Evolutionary conservation across 208 protist species (phyloP).

Genomic region (Jaenimonas drosophilae): DNA sequence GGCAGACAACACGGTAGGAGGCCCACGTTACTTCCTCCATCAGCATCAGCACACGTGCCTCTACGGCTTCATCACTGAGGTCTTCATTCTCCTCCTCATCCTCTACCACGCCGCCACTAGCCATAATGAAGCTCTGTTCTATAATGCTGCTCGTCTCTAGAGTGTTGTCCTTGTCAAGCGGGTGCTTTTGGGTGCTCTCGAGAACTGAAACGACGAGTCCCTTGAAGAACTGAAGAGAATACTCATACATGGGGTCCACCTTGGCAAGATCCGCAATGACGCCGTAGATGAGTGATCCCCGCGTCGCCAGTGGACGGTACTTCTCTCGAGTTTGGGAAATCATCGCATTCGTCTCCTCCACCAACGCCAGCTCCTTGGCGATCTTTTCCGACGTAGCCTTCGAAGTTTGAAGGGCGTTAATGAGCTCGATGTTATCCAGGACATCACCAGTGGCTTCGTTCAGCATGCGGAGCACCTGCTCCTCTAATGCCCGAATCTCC

Average conservation of each 20-base stretch:
- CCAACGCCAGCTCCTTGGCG: slow-evolving; percentile 73
- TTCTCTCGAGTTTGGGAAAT: slow-evolving; percentile 87
- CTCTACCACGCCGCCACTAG: too few species aligned
- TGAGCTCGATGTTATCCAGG: slow-evolving; percentile 92
- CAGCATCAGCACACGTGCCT: slow-evolving; percentile 57
- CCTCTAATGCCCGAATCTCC: slow-evolving; percentile 89
- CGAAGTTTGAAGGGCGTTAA: slow-evolving; percentile 87
- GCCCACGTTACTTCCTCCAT: slow-evolving; percentile 70
- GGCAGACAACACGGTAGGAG: slow-evolving; percentile 89
- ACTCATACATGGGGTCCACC: slow-evolving; percentile 92
- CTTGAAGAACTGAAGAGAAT: slow-evolving; percentile 89
- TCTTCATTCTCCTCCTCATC: slow-evolving; percentile 7
- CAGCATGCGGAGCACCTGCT: slow-evolving; percentile 90
- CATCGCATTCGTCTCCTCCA: slow-evolving; percentile 89
- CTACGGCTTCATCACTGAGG: slow-evolving; percentile 24
- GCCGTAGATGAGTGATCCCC: slow-evolving; percentile 93
- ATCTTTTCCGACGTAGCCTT: slow-evolving; percentile 90
- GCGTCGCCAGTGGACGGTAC: slow-evolving; percentile 88
- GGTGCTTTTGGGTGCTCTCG: slow-evolving; percentile 29
- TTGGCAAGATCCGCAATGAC: slow-evolving; percentile 85
- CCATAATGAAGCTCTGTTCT: too few species aligned
- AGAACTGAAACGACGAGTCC: slow-evolving; percentile 84
- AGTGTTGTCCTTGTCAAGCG: slow-evolving; percentile 3
- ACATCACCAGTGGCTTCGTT: slow-evolving; percentile 90
- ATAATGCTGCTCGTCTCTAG: neutral